Percentiles rank a stretch among this genome's conserved stretches.
Conservation (phyloP, 768 basidiomycete species). For the Suillus ampliporus region DNA sequence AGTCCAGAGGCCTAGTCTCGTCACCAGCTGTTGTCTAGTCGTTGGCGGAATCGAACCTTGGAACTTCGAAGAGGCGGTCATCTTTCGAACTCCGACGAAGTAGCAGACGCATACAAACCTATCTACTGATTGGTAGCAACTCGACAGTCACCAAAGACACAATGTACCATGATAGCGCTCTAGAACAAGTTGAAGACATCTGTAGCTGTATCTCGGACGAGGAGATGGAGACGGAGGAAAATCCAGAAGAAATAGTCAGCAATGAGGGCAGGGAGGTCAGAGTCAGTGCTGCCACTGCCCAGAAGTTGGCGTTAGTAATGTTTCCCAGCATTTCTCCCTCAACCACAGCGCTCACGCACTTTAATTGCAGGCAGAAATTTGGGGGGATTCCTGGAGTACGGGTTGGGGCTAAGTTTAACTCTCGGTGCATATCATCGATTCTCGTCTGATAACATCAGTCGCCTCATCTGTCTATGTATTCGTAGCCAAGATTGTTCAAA, state of each 20-base stretch:
- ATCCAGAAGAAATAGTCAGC: background rate
- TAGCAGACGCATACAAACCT: background rate
- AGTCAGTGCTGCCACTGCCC: background rate
- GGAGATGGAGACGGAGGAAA: background rate
- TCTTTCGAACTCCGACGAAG: conserved; percentile 1
- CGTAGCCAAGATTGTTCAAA: conserved; percentile 15
- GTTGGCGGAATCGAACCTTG: background rate
- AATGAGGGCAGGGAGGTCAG: background rate
- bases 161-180: background rate
- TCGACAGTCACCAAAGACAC: background rate
- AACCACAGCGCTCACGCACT: background rate
- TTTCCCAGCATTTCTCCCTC: conserved; percentile 4
- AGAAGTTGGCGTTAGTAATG: background rate
- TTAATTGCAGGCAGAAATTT: conserved; percentile 23
- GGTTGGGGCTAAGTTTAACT: conserved; percentile 26
- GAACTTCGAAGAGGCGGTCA: too few relatives aligned
- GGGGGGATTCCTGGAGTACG: conserved; percentile 30
- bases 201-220: background rate
- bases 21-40: background rate
- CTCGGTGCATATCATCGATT: conserved; percentile 20
- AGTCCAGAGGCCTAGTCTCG: background rate
- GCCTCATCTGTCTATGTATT: background rate
- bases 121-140: background rate
- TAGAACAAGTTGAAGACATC: background rate
- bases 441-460: background rate